Conservation (phyloP, 2,329 filamentous ascomycete genomes). For the Cryphonectria carpinicola region DNA sequence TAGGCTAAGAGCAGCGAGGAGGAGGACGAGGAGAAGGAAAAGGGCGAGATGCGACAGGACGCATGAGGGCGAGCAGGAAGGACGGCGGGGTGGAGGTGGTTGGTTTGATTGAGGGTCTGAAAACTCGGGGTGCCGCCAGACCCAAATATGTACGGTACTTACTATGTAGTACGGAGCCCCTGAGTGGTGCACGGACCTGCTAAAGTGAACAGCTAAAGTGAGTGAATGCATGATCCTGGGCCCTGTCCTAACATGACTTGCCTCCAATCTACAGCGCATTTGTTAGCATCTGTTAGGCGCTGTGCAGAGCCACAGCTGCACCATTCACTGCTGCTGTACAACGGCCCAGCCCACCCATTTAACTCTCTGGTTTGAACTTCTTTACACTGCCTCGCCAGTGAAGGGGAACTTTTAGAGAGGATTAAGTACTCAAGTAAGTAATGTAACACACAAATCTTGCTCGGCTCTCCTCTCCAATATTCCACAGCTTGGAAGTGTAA, state of each 20-base stretch:
- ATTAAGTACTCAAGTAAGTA: too few relatives aligned
- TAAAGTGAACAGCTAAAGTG: background rate
- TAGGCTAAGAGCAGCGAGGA: background rate
- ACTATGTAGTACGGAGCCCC: background rate
- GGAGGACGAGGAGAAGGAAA: background rate
- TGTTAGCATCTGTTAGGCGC: background rate
- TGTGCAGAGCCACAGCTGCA: background rate
- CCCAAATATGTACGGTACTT: too few relatives aligned
- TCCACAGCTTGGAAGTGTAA: too few relatives aligned
- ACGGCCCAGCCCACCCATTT: background rate
- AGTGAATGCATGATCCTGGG: background rate
- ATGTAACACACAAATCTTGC: too few relatives aligned
- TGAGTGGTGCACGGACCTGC: background rate
- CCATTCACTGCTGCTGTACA: background rate
- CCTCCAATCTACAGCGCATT: background rate
- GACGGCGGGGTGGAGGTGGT: background rate
- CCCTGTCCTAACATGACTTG: background rate
- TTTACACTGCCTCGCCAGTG: too few relatives aligned
- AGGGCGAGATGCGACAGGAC: background rate
- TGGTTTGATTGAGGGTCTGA: background rate
- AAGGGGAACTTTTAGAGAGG: too few relatives aligned
- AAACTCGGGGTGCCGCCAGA: background rate
- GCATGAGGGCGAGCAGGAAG: background rate
- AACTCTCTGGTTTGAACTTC: too few relatives aligned
- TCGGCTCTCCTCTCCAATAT: too few relatives aligned